These are phyloP conservation scores for Alliaria petiolata DNA, from an alignment of 345 rosid species.

Conservation along the genomic window DNA sequence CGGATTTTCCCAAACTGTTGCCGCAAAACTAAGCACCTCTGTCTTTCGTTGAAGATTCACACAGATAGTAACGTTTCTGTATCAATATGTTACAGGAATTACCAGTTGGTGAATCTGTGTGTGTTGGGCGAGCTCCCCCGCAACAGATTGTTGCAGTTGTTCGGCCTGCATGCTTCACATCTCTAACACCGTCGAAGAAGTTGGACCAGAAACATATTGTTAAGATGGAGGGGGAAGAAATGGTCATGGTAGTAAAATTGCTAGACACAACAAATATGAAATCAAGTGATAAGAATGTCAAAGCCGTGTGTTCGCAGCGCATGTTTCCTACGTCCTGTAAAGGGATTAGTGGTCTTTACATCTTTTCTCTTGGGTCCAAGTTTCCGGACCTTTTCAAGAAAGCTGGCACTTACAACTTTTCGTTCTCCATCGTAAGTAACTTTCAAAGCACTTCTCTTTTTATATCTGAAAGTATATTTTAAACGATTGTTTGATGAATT, in stretches of 20 bases:
- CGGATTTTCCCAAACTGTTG: not conserved
- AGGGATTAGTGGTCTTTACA: conserved; percentile 56
- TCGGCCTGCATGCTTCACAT: conserved; percentile 48
- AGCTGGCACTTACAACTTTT: conserved; percentile 53
- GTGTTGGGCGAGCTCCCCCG: conserved; percentile 54
- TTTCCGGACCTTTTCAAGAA: conserved; percentile 36
- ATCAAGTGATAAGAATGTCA: conserved; percentile 10
- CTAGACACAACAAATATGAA: conserved; percentile 8
- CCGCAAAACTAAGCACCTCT: not conserved
- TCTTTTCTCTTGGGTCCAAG: conserved; percentile 43
- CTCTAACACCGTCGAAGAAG: conserved; percentile 32
- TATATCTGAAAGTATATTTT: not conserved
- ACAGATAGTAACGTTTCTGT: not conserved
- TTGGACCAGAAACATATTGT: conserved; percentile 57
- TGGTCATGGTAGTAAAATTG: conserved; percentile 48
- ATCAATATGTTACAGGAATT: conserved; percentile 43
- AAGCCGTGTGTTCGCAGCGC: conserved; percentile 23
- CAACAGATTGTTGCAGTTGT: conserved; percentile 58
- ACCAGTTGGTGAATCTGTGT: conserved; percentile 33
- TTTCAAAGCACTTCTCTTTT: not conserved
- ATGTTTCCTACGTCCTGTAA: conserved; percentile 39
- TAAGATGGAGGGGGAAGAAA: conserved; percentile 36
- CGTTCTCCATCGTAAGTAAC: conserved; percentile 48
- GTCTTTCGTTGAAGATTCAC: not conserved
- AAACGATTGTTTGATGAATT: not conserved